Evolutionary conservation across 2,329 filamentous ascomycete genomes (phyloP).

Genomic region (Pseudogymnoascus destructans): DNA sequence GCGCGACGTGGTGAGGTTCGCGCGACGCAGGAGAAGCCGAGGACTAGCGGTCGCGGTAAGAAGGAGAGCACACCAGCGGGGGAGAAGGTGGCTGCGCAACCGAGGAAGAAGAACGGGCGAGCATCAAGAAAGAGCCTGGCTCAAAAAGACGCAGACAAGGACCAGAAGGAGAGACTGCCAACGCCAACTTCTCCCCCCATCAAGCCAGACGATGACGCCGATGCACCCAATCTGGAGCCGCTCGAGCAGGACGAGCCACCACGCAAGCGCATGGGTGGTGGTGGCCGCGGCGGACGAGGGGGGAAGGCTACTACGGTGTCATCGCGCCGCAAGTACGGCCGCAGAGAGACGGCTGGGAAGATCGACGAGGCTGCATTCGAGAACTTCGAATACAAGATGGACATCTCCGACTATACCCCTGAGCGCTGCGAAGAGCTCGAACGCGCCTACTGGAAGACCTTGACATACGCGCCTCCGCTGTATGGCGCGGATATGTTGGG

Average conservation of each 20-base stretch:
- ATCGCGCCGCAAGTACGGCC: slow-evolving; percentile 75
- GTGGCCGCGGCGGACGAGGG: slow-evolving; percentile 31
- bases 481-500: slow-evolving; percentile 96
- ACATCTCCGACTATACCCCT: slow-evolving; percentile 74
- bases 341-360: slow-evolving; percentile 60
- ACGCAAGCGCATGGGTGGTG: slow-evolving; percentile 30
- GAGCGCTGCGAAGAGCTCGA: slow-evolving; percentile 93
- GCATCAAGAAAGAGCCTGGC: slow-evolving; percentile 18
- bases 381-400: slow-evolving; percentile 80
- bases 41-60: slow-evolving; percentile 29
- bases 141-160: slow-evolving; percentile 15
- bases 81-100: slow-evolving; percentile 10
- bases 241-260: slow-evolving; percentile 36
- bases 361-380: slow-evolving; percentile 86
- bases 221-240: slow-evolving; percentile 24
- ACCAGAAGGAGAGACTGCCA: slow-evolving; percentile 31
- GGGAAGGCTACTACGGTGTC: slow-evolving; percentile 57
- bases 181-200: slow-evolving; percentile 38
- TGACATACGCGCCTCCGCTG: slow-evolving; percentile 87
- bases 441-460: slow-evolving; percentile 89
- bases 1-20: slow-evolving; percentile 75
- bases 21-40: slow-evolving; percentile 30
- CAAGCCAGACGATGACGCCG: slow-evolving; percentile 30
- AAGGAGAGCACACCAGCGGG: slow-evolving; percentile 30
- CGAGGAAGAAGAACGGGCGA: slow-evolving; percentile 13